phyloP scores from a whole-genome alignment of 495 filamentous ascomycete genomes.

The Aspergillus avenaceus region DNA sequence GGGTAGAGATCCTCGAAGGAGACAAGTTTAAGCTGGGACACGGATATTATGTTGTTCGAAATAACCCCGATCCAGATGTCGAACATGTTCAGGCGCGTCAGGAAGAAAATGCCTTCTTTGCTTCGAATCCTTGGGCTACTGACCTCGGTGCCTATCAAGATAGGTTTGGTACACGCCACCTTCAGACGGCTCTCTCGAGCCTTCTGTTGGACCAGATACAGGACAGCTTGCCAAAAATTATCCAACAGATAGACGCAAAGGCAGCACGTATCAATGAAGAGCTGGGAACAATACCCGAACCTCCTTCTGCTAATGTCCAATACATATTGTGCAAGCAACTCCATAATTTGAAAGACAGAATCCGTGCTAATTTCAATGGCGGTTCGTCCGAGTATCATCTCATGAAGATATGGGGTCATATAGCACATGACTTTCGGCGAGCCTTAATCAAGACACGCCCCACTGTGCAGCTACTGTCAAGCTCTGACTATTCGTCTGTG shows the following conservation, averaged over 20 bases:
- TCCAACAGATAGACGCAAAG: conserved; percentile 50
- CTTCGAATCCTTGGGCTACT: conserved; percentile 39
- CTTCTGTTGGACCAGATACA: conserved; percentile 55
- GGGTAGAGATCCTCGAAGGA: conserved; percentile 56
- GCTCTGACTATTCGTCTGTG: not conserved
- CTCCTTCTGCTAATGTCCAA: conserved; percentile 40
- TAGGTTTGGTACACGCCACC: conserved; percentile 54
- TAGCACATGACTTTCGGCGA: conserved; percentile 33
- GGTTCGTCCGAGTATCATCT: conserved; percentile 27
- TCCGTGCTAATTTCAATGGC: conserved; percentile 33
- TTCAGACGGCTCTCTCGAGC: conserved; percentile 51
- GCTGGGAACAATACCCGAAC: conserved; percentile 50
- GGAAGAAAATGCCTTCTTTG: conserved; percentile 61
- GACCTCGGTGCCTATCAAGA: conserved; percentile 42
- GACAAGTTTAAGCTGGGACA: conserved; percentile 52
- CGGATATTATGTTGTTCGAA: conserved; percentile 63
- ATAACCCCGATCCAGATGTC: conserved; percentile 47
- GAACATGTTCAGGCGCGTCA: conserved; percentile 49
- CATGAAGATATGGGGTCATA: conserved; percentile 32
- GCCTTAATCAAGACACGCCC: conserved; percentile 32
- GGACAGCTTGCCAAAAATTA: conserved; percentile 55
- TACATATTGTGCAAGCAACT: conserved; percentile 35
- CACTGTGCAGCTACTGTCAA: conserved; percentile 19
- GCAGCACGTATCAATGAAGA: conserved; percentile 42
- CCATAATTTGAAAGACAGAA: conserved; percentile 21